A percentile compares a stretch with the other conserved stretches of the same genome.
phyloP scores from a whole-genome alignment of 2,329 filamentous ascomycete genomes.

The Lasiodiplodia gonubiensis region DNA sequence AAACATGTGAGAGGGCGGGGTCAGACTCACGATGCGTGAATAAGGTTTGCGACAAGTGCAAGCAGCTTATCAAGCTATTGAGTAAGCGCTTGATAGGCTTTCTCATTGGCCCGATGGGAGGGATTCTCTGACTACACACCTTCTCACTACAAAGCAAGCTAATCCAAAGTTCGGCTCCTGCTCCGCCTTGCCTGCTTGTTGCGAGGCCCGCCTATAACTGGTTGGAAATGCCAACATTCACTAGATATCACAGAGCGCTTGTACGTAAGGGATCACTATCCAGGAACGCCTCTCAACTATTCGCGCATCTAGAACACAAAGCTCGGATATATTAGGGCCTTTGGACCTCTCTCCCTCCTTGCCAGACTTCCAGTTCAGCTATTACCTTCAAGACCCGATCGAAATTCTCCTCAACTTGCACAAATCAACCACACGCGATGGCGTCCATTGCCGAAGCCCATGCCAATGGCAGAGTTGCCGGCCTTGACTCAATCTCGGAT shows the following conservation, averaged over 20 bases:
- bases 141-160: too few relatives aligned
- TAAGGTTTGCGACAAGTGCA: too few relatives aligned
- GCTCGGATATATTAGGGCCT: not conserved
- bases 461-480: not conserved
- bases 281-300: not conserved
- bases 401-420: not conserved
- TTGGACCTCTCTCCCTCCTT: not conserved
- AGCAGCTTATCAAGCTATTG: too few relatives aligned
- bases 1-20: not conserved
- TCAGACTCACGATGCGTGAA: not conserved
- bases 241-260: too few relatives aligned
- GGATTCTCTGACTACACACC: too few relatives aligned
- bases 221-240: too few relatives aligned
- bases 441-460: not conserved
- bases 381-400: not conserved
- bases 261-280: too few relatives aligned
- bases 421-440: not conserved
- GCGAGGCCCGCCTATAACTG: too few relatives aligned
- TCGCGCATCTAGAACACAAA: not conserved
- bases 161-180: too few relatives aligned
- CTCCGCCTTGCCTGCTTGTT: too few relatives aligned
- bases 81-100: too few relatives aligned
- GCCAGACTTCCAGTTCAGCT: not conserved
- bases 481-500: not conserved
- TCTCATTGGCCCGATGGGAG: too few relatives aligned